Conservation (phyloP, 176 grass and related monocot species). For the Ananas comosus region DNA sequence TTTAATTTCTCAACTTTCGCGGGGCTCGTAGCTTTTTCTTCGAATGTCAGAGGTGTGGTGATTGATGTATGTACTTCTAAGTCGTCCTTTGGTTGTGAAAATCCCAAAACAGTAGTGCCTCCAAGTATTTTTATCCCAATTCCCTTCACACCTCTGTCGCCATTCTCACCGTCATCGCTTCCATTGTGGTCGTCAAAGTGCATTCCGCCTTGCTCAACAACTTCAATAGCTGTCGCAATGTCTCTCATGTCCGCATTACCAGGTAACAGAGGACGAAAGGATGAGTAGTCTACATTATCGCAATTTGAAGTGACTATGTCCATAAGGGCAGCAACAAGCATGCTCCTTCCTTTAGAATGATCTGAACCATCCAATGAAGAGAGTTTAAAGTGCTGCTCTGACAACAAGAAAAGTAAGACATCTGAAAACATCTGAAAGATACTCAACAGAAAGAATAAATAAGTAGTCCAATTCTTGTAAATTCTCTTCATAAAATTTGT, state of each 20-base stretch:
- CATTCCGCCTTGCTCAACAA: constrained; percentile 87
- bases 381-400: constrained; percentile 53
- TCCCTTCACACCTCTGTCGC: constrained; percentile 62
- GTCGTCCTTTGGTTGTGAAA: constrained; percentile 33
- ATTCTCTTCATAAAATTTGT: background rate
- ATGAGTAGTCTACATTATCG: constrained; percentile 50
- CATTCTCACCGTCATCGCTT: constrained; percentile 40
- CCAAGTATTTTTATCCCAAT: constrained; percentile 93
- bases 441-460: background rate
- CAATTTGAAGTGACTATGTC: constrained; percentile 91
- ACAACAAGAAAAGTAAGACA: constrained; percentile 18
- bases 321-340: constrained; percentile 98
- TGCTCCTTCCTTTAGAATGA: constrained; percentile 80
- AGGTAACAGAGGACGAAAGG: constrained; percentile 66
- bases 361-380: constrained; percentile 58
- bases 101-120: constrained; percentile 92
- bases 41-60: constrained; percentile 5
- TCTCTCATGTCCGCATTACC: constrained; percentile 66
- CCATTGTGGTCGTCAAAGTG: constrained; percentile 57
- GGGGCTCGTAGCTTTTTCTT: constrained; percentile 30
- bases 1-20: constrained; percentile 26
- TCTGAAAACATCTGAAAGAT: background rate
- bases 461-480: background rate
- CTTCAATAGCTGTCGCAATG: constrained; percentile 77
- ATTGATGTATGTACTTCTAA: constrained; percentile 12